phyloP scores from a whole-genome alignment of 148 eudicot species.

The Bassia scoparia region DNA sequence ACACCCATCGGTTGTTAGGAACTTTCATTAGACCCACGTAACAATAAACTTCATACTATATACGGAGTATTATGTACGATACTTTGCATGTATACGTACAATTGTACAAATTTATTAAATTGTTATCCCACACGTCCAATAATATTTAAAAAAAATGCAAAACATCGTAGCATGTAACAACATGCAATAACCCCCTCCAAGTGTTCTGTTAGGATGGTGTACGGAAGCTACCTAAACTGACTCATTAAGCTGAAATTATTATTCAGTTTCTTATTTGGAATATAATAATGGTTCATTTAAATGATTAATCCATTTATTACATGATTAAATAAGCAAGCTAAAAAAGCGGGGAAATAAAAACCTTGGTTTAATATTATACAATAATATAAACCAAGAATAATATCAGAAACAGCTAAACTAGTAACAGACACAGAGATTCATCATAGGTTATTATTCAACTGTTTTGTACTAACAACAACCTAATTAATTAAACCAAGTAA shows the following conservation, averaged over 20 bases:
- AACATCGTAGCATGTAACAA: not conserved
- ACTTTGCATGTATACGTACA: not conserved
- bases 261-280: no score
- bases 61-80: no score
- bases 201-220: slow-evolving; percentile 11
- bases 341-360: no score
- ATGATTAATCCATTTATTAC: not conserved
- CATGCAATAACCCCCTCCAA: not conserved
- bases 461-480: not conserved
- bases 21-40: not conserved
- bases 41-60: not conserved
- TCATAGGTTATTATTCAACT: not conserved
- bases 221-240: slow-evolving; percentile 17
- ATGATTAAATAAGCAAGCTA: no score
- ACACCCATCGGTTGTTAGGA: not conserved
- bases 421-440: slow-evolving; percentile 7
- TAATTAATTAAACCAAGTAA: no score
- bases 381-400: not conserved
- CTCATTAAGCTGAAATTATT: no score
- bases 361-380: no score
- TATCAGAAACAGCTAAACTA: slow-evolving; percentile 4
- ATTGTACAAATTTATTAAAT: not conserved
- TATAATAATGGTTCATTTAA: not conserved
- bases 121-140: not conserved
- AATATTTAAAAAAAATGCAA: not conserved